Evolutionary conservation across 441 rosid species (phyloP).

Genomic region (Croton laevigatus): DNA sequence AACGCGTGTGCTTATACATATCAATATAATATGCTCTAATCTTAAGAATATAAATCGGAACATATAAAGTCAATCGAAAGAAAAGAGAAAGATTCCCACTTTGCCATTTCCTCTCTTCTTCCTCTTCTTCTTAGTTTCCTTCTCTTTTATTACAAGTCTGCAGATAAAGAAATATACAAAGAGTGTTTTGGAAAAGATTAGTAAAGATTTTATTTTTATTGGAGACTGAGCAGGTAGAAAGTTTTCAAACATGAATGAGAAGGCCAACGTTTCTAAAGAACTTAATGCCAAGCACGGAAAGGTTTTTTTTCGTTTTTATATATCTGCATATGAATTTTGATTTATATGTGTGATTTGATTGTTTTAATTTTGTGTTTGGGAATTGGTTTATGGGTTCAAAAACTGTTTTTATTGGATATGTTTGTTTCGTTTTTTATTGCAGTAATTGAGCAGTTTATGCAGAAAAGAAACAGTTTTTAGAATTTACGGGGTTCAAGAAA

Average conservation of each 20-base stretch:
- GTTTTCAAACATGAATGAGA: constrained; percentile 49
- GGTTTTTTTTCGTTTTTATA: constrained; percentile 25
- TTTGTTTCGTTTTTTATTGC: background rate
- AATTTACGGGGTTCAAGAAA: background rate
- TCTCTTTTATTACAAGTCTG: constrained; percentile 24
- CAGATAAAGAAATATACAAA: background rate
- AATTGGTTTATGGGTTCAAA: background rate
- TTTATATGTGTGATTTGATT: background rate
- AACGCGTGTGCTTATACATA: constrained; percentile 26
- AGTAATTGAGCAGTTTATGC: background rate
- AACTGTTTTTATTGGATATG: background rate
- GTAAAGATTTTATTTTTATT: constrained; percentile 2
- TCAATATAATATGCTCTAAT: constrained; percentile 11
- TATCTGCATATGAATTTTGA: background rate
- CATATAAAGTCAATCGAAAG: constrained; percentile 17
- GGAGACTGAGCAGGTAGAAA: background rate
- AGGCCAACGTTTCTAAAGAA: constrained; percentile 63
- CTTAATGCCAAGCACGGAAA: constrained; percentile 60
- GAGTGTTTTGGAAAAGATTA: background rate
- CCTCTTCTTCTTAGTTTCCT: constrained; percentile 5
- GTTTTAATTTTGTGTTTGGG: background rate
- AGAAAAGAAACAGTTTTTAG: background rate
- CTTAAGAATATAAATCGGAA: background rate
- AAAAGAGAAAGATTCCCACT: constrained; percentile 24
- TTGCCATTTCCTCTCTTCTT: constrained; percentile 27